These are phyloP conservation scores for Xylaria multiplex DNA, from an alignment of 2,329 filamentous ascomycete species.

Conservation along the genomic window DNA sequence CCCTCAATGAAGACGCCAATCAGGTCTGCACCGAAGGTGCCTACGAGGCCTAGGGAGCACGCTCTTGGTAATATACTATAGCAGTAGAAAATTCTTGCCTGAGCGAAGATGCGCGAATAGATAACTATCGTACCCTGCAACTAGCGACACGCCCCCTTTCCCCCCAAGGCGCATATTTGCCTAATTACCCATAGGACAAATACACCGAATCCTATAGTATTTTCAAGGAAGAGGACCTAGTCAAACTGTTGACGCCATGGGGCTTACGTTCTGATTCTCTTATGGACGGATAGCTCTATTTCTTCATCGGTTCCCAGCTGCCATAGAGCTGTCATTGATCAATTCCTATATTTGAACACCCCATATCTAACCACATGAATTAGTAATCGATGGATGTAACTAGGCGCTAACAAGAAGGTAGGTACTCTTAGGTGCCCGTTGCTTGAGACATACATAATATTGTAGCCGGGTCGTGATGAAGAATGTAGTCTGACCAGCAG, in stretches of 20 bases:
- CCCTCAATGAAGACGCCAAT: neutral
- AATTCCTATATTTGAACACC: neutral
- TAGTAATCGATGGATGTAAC: neutral
- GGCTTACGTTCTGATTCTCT: neutral
- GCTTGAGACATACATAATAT: constrained; percentile 6
- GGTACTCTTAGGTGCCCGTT: neutral
- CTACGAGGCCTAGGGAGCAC: neutral
- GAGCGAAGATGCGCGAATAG: neutral
- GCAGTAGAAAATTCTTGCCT: neutral
- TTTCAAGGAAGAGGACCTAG: neutral
- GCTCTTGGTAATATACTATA: neutral
- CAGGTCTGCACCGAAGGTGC: neutral
- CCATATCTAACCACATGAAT: neutral
- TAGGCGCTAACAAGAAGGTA: neutral
- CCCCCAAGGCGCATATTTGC: neutral
- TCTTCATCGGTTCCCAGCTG: neutral
- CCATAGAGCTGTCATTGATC: neutral
- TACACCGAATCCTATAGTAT: neutral
- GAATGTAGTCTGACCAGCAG: neutral
- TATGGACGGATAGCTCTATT: neutral
- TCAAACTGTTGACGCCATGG: neutral
- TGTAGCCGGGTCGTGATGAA: neutral
- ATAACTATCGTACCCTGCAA: neutral
- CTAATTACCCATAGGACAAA: neutral
- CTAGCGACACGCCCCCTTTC: neutral